Evolutionary conservation across 139 green algal species (phyloP), one percentile per base, ranked within the genome.

Genomic region (Diplosphaera chodatii): DNA sequence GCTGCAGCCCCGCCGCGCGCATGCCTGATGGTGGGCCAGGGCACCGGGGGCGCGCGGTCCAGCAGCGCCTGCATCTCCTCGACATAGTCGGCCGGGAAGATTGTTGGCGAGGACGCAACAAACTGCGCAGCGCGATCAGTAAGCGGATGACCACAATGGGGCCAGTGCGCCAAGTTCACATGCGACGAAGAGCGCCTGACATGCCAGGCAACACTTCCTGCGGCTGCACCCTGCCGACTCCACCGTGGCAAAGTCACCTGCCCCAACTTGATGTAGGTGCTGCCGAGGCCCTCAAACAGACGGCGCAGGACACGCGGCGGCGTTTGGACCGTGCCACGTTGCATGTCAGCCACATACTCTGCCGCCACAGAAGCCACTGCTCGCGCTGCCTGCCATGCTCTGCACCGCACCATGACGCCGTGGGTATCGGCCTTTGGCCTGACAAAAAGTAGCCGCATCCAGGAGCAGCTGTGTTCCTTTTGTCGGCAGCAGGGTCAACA

Each of bases 81-180:
- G 16, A 98, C 95, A 67, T 97, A 98, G 63, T 97, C 92, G 34
- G 86, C 77, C 0, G 92, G 95, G 72, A 99, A 99, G 4, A 98
- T 78, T 0, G 90, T 95, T 41, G 95, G 95, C 1, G 87, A 89
- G 25, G 87, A 97, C 21, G 95, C 95, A 22, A 98, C 92, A 78
- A 98, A 96, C 77, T 95, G 87, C 80, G 74, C 21, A 70, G 40
- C 63, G 13, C 37, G 13, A 21, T 21, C 37, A 48, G 13, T 20
- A 1, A 25, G 1, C 21, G n/a, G 27, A 1, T 66, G 59, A 33
- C n/a, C n/a, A n/a, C n/a, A n/a, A n/a, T n/a, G n/a, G n/a, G n/a
- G n/a, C n/a, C n/a, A n/a, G n/a, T n/a, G n/a, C n/a, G n/a, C n/a
- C n/a, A n/a, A n/a, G n/a, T n/a, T n/a, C n/a, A n/a, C n/a, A n/a